Conservation (phyloP, 176 grass and related monocot genomes). For the Ensete glaucum region DNA sequence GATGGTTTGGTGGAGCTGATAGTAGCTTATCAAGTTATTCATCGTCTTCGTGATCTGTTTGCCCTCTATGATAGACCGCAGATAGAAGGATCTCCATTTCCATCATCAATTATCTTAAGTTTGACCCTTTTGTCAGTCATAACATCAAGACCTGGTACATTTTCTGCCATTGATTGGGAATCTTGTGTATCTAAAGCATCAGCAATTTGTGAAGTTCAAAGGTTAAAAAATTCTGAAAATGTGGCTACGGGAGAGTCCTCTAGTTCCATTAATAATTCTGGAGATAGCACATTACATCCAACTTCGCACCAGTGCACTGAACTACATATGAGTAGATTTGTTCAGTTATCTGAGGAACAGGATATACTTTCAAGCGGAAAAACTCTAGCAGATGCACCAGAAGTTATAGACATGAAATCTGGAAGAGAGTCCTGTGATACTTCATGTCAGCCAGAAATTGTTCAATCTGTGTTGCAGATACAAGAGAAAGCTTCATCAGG, state of each 20-base stretch:
- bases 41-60: slow-evolving; percentile 89
- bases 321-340: slow-evolving; percentile 13
- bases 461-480: slow-evolving; percentile 20
- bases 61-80: slow-evolving; percentile 92
- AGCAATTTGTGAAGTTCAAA: slow-evolving; percentile 31
- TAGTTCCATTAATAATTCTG: slow-evolving; percentile 27
- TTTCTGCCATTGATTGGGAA: slow-evolving; percentile 87
- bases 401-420: slow-evolving; percentile 27
- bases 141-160: slow-evolving; percentile 76
- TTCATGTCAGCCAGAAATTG: slow-evolving; percentile 24
- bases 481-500: slow-evolving; percentile 7
- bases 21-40: slow-evolving; percentile 95
- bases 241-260: slow-evolving; percentile 30
- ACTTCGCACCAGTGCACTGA: slow-evolving; percentile 15
- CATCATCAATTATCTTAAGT: slow-evolving; percentile 86
- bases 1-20: slow-evolving; percentile 83
- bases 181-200: slow-evolving; percentile 56
- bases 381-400: slow-evolving; percentile 12
- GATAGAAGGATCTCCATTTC: slow-evolving; percentile 97
- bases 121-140: slow-evolving; percentile 79
- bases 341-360: slow-evolving; percentile 31
- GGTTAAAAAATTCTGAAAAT: slow-evolving; percentile 39
- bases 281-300: slow-evolving; percentile 27
- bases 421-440: slow-evolving; percentile 22
- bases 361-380: slow-evolving; percentile 22